Evolutionary conservation across 805 yeast species (phyloP).

Genomic region (Yarrowia sp.): DNA sequence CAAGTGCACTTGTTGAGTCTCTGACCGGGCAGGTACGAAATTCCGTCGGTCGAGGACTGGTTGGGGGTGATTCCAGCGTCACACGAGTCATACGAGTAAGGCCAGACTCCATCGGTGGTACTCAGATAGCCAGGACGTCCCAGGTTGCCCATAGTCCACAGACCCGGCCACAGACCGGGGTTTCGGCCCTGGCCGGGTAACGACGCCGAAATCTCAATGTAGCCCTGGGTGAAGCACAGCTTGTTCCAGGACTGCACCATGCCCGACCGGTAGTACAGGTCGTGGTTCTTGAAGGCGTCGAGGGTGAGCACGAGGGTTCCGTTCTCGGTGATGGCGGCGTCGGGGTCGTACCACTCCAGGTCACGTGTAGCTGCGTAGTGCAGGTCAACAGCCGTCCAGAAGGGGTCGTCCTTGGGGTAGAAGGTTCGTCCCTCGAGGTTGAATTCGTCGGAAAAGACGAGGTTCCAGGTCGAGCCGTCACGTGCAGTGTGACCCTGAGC

Average conservation of each 20-base stretch:
- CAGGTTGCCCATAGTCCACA: slow-evolving; percentile 92
- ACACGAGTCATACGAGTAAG: slow-evolving; percentile 83
- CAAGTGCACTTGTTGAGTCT: slow-evolving; percentile 79
- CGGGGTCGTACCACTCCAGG: slow-evolving; percentile 95
- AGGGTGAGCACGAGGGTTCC: slow-evolving; percentile 73
- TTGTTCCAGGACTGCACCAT: slow-evolving; percentile 94
- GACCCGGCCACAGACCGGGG: slow-evolving; percentile 94
- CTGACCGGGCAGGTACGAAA: slow-evolving; percentile 87
- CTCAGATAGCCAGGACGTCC: slow-evolving; percentile 92
- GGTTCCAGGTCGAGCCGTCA: slow-evolving; percentile 71
- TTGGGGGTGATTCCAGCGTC: slow-evolving; percentile 97
- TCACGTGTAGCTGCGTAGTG: slow-evolving; percentile 88
- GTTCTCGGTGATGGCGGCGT: slow-evolving; percentile 76
- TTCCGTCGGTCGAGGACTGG: slow-evolving; percentile 89
- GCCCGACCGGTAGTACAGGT: slow-evolving; percentile 83
- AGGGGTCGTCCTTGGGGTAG: slow-evolving; percentile 89
- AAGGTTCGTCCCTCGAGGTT: slow-evolving; percentile 88
- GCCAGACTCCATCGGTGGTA: slow-evolving; percentile 94
- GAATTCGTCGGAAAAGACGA: slow-evolving; percentile 92
- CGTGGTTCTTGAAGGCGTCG: slow-evolving; percentile 85
- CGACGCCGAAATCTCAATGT: slow-evolving; percentile 74
- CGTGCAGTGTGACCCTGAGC: slow-evolving; percentile 60
- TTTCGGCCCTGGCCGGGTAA: slow-evolving; percentile 81
- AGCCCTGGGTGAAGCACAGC: slow-evolving; percentile 86
- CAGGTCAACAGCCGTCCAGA: slow-evolving; percentile 83